These are phyloP conservation scores for Mucor lusitanicus DNA, from an alignment of 371 early-diverging fungal genomes.

Conservation along the genomic window DNA sequence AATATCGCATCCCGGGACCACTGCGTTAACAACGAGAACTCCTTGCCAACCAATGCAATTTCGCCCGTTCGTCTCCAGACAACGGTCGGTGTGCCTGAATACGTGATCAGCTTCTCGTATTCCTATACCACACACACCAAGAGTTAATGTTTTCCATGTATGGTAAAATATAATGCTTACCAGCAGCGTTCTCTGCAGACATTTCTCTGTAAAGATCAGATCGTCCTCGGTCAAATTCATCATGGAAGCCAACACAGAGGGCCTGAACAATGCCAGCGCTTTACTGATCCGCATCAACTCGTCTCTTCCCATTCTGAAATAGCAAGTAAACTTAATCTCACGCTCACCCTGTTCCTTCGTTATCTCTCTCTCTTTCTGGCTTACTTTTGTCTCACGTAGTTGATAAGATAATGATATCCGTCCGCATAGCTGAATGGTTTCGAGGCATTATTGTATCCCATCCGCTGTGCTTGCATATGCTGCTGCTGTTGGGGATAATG, in stretches of 20 bases:
- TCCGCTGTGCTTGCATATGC: conserved; percentile 32
- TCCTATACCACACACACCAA: too few relatives aligned
- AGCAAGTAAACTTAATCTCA: not conserved
- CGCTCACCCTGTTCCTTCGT: not conserved
- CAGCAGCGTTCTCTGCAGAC: conserved; percentile 69
- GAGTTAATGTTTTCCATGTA: not conserved
- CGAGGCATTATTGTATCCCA: conserved; percentile 53
- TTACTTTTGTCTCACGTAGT: conserved; percentile 74
- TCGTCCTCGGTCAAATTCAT: conserved; percentile 92
- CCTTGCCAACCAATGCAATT: conserved; percentile 87
- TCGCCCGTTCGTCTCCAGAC: conserved; percentile 94
- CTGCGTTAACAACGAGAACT: conserved; percentile 84
- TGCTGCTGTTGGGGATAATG: conserved; percentile 14
- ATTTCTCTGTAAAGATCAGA: conserved; percentile 91
- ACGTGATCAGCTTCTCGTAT: conserved; percentile 86
- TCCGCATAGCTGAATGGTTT: conserved; percentile 83
- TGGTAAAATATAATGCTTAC: conserved; percentile 5
- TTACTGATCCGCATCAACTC: conserved; percentile 88
- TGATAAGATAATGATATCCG: conserved; percentile 84
- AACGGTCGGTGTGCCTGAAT: conserved; percentile 90
- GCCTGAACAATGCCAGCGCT: conserved; percentile 88
- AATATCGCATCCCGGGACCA: conserved; percentile 81
- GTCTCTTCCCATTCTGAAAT: conserved; percentile 78
- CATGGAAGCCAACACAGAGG: conserved; percentile 88
- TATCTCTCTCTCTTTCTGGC: conserved; percentile 56